Base-by-base conservation (phyloP, 139 green algal species). In the Mychonastes homosphaera region DNA sequence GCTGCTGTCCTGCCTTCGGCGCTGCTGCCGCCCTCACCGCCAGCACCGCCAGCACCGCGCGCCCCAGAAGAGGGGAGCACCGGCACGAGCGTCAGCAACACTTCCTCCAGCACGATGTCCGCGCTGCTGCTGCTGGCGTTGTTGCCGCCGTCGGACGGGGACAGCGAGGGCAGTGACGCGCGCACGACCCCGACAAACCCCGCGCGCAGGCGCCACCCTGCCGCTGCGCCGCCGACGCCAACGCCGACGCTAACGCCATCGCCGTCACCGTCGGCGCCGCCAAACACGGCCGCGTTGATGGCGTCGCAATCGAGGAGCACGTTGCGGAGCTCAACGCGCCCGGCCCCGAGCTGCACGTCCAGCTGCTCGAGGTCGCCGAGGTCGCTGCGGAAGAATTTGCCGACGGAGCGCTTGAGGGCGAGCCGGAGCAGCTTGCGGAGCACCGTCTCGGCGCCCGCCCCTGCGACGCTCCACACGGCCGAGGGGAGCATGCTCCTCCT, bases 361-460 rank as follows among this genome's bases (percentile, higher is more conserved):
- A 90, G 59, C 67, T 85, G 75, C 36, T 88, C 76, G 48, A 88
- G 50, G 59, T 88, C 82, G n/a, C n/a, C n/a, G 2, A 87, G 41
- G 46, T 89, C 81, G 2, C 35, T 67, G 6, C 56, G 50, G 19
- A 85, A 61, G 38, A 76, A 76, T 2, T 66, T 52, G 12, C 81
- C 81, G 16, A 89, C 48, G 29, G 73, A 72, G 27, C 70, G 67
- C 63, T 88, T 87, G 2, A 91, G 69, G 26, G 84, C 28, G 39
- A 83, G 82, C 52, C 85, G 85, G 19, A 86, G 67, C 16, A 89
- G n/a, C n/a, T n/a, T n/a, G n/a, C n/a, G n/a, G n/a, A n/a, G n/a
- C n/a, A n/a, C n/a, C n/a, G n/a, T n/a, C n/a, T n/a, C n/a, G n/a
- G n/a, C n/a, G n/a, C n/a, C n/a, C n/a, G n/a, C n/a, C n/a, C n/a